Base-by-base conservation (phyloP, 129 eudicot genomes). In the Sambucus nigra region DNA sequence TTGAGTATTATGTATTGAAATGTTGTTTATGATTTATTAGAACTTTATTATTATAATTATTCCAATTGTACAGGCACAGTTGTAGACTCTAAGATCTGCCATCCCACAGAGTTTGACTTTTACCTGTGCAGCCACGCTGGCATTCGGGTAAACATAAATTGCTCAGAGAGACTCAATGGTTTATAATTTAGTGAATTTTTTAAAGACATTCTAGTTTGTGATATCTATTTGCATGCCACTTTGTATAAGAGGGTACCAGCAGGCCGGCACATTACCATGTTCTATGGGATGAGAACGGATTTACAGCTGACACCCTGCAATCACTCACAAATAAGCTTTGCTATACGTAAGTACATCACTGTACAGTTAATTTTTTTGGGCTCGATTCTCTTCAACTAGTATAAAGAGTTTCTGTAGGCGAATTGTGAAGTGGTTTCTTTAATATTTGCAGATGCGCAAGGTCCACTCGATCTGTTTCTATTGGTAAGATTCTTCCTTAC, bases 211-310 rank as follows among this genome's bases (percentile, higher is more conserved):
- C 19, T 16, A 6, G 16, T 40, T 26, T 0, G 1, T n/a, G n/a
- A n/a, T n/a, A n/a, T n/a, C n/a, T n/a, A 13, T 27, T 13, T 1
- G 13, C 12, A n/a, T 35, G 12, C 42, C 13, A 35, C 8, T 7
- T 29, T 25, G 31, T 49, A n/a, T 54, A 10, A 70, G 71, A 87
- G 96, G 96, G 96, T 17, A 87, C 96, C 14, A 87, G 96, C 33
- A 76, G 96, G 13, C 96, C 96, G 0, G 96, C 96, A 5, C 96
- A 87, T 69, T 87, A 87, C 74, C 96, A 87, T 73, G 96, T 87
- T 13, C 63, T 87, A 55, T 87, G 96, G 96, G 96, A 87, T 61
- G 96, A 87, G 61, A 87, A 87, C 72, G 63, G 75, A 16, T 87
- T 87, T 57, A 58, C 89, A 14, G 94, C 96, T 15, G 96, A 87